These are phyloP conservation scores for Pisolithus thermaeus DNA, from an alignment of 1,284 basidiomycete species.

Conservation along the genomic window DNA sequence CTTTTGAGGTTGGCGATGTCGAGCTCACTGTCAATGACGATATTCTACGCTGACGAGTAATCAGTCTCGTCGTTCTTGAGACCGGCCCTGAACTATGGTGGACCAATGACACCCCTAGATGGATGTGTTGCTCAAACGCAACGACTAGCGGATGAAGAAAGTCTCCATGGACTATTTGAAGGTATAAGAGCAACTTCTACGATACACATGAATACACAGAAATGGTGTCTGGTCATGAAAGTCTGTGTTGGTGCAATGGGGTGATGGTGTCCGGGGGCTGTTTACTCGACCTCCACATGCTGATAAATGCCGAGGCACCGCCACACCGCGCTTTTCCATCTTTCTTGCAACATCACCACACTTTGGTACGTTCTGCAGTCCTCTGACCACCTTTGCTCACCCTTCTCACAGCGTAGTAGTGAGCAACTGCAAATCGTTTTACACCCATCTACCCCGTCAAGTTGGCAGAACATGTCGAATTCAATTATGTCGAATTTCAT, in stretches of 20 bases:
- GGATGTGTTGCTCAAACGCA: no score
- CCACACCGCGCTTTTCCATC: no score
- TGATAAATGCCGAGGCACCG: no score
- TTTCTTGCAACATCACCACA: no score
- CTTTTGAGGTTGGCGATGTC: slow-evolving; percentile 27
- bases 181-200: no score
- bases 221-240: no score
- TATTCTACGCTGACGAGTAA: not conserved
- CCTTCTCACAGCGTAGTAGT: no score
- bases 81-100: slow-evolving; percentile 22
- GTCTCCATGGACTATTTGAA: no score
- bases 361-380: slow-evolving; percentile 1
- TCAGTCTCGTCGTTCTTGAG: not conserved
- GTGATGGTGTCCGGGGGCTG: slow-evolving; percentile 1
- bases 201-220: no score
- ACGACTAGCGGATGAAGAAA: not conserved
- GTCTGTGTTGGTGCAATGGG: no score
- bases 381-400: slow-evolving; percentile 2
- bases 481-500: slow-evolving; percentile 59
- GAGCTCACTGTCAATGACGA: slow-evolving; percentile 13
- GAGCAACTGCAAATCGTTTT: not conserved
- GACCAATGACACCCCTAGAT: slow-evolving; percentile 16
- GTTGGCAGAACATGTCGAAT: slow-evolving; percentile 79
- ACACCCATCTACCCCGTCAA: slow-evolving; percentile 37
- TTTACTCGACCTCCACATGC: no score